phyloP scores from a whole-genome alignment of 371 early-diverging fungal species.

The Apophysomyces elegans region DNA sequence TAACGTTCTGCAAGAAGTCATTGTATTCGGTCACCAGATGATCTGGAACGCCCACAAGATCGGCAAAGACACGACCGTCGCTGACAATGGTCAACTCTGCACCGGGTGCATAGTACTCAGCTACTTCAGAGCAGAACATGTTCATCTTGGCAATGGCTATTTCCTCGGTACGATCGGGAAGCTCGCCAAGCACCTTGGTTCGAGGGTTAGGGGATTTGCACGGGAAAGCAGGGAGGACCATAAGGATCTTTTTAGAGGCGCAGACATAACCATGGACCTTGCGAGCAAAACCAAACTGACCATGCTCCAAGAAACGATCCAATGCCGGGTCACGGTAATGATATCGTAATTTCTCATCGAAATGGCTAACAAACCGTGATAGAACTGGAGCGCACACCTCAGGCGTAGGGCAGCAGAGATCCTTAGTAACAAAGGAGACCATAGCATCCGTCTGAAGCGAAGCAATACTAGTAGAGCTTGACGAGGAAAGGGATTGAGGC shows the following conservation, averaged over 20 bases:
- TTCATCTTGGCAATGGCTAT: constrained; percentile 1
- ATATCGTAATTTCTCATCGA: constrained; percentile 2
- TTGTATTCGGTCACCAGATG: constrained; percentile 14
- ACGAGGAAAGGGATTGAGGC: background rate
- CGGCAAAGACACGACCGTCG: constrained; percentile 15
- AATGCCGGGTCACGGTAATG: constrained; percentile 9
- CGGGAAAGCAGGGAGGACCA: constrained; percentile 17
- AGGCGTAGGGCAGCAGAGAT: background rate
- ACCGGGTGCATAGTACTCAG: constrained; percentile 6
- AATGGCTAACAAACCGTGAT: background rate
- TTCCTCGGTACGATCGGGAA: constrained; percentile 15
- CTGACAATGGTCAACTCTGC: constrained; percentile 9
- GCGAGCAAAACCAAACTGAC: constrained; percentile 2
- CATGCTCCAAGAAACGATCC: constrained; percentile 5
- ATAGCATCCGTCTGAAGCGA: background rate
- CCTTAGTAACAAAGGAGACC: background rate
- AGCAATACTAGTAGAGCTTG: background rate
- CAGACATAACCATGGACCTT: constrained; percentile 11
- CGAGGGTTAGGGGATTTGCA: constrained; percentile 15
- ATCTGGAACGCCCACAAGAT: constrained; percentile 11
- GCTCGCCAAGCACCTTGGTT: constrained; percentile 8
- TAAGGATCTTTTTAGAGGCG: constrained; percentile 1
- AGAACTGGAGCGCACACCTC: background rate
- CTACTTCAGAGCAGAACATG: constrained; percentile 3
- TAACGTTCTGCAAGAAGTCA: constrained; percentile 5